Percentiles rank a stretch among this genome's conserved stretches.
phyloP scores from a whole-genome alignment of 2,329 filamentous ascomycete species.

The Fusarium torulosum region DNA sequence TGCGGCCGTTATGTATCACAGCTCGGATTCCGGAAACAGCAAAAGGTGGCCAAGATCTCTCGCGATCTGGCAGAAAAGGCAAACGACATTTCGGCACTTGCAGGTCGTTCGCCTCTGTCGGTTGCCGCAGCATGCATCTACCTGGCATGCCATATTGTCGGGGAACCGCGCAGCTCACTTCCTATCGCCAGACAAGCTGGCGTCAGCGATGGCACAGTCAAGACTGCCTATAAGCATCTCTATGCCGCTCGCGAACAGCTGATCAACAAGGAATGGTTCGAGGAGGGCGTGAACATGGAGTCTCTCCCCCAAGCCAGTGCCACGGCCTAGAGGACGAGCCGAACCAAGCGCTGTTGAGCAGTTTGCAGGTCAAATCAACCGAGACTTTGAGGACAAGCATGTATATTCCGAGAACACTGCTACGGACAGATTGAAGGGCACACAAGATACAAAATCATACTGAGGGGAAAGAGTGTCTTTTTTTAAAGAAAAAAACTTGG shows the following conservation, averaged over 20 bases:
- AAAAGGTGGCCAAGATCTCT: constrained; percentile 83
- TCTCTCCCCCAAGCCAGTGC: constrained; percentile 69
- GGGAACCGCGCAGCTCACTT: constrained; percentile 80
- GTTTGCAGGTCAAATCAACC: too few relatives aligned
- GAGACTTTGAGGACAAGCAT: too few relatives aligned
- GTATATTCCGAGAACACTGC: too few relatives aligned
- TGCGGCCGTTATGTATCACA: constrained; percentile 91
- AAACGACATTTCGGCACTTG: constrained; percentile 81
- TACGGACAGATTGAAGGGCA: too few relatives aligned
- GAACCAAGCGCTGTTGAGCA: too few relatives aligned
- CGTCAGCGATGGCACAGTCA: constrained; percentile 96
- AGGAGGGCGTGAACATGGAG: constrained; percentile 77
- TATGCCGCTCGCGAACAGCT: constrained; percentile 80
- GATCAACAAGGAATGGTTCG: constrained; percentile 80
- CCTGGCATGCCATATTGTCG: constrained; percentile 91
- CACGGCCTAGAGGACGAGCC: constrained; percentile 4
- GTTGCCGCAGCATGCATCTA: constrained; percentile 97
- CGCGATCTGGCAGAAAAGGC: constrained; percentile 83
- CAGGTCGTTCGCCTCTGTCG: constrained; percentile 92
- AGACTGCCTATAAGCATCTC: constrained; percentile 92
- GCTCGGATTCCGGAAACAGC: constrained; percentile 78
- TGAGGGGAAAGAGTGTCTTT: too few relatives aligned
- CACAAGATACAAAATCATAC: too few relatives aligned
- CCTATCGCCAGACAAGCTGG: constrained; percentile 87
- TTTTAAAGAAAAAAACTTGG: too few relatives aligned